Conservation (phyloP, 2,329 filamentous ascomycete species). For the Nectriaceae sp. region DNA sequence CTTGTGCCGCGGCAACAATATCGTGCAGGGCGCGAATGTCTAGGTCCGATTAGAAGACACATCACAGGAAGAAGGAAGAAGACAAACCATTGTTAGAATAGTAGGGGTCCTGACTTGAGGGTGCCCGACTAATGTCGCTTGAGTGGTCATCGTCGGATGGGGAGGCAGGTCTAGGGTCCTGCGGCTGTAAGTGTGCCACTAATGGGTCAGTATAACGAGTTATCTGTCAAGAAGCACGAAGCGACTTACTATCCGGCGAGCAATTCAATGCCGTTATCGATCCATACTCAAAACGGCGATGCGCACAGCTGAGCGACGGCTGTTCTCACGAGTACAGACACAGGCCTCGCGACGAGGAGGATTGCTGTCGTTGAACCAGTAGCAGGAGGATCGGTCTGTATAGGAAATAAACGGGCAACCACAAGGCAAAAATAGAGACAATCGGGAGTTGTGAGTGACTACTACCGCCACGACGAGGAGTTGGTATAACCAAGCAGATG, state of each 20-base stretch:
- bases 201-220: constrained; percentile 22
- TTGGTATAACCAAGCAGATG: too few relatives aligned
- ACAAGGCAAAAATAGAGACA: too few relatives aligned
- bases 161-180: constrained; percentile 21
- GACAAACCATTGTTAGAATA: constrained; percentile 62
- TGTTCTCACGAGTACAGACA: constrained; percentile 1
- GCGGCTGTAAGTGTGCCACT: constrained; percentile 32
- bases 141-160: constrained; percentile 30
- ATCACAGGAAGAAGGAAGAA: not conserved
- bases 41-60: constrained; percentile 36
- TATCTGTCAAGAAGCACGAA: constrained; percentile 21
- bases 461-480: too few relatives aligned
- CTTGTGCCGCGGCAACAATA: constrained; percentile 72
- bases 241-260: constrained; percentile 30
- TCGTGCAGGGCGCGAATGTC: constrained; percentile 79
- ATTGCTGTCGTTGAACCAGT: too few relatives aligned
- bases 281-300: constrained; percentile 32
- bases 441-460: too few relatives aligned
- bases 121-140: constrained; percentile 28
- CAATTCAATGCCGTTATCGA: constrained; percentile 33
- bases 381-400: too few relatives aligned
- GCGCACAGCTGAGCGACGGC: constrained; percentile 8
- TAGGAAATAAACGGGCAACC: too few relatives aligned
- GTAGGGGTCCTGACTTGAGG: constrained; percentile 40
- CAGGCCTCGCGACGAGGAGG: constrained; percentile 6